Evolutionary conservation across 768 basidiomycete species (phyloP), one percentile per base, ranked within the genome.

Genomic region (Fibroporia radiculosa): DNA sequence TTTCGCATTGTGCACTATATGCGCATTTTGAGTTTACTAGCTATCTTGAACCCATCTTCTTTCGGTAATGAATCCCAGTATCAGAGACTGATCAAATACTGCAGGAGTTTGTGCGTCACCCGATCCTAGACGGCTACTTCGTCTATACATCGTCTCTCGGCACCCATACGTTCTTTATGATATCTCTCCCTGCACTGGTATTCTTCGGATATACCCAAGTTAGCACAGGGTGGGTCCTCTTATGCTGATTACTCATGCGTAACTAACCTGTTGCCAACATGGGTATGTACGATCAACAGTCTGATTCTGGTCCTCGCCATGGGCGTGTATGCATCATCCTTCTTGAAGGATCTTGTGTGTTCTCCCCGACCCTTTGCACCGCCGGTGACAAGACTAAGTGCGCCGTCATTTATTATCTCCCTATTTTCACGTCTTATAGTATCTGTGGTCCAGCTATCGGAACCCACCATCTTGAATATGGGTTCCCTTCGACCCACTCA

Each of bases 401-500:
- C 32, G 36, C 24, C 4, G 20, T 13, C 3, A 19, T 6, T 27
- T 20, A 31, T 18, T 23, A 19, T 16, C 13, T 23, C 4, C 22
- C 41, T n/a, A 33, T 24, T 11, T 29, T 41, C 18, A 42, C 23
- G 29, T 6, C 26, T 16, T 20, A 20, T 38, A 23, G 25, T 26
- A 2, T 24, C 24, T 16, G 16, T 14, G n/a, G 27, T 32, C 28
- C 52, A 89, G 85, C 82, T 4, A 81, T 90, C 41, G 83, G 86
- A 12, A 74, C 68, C 1, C 86, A 89, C 56, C 87, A 91, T 53
- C 72, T 89, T 2, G 92, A 95, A 66, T 95, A 95, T 54, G 95
- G 95, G 19, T 95, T 97, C 58, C 93, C 93, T 0, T 95, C 92
- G 0, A 96, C 93, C 0, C 95, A 99, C 56, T 87, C 90, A 1